phyloP scores from a whole-genome alignment of 169 alveolate genomes.

The Ichthyophthirius multifiliis region DNA sequence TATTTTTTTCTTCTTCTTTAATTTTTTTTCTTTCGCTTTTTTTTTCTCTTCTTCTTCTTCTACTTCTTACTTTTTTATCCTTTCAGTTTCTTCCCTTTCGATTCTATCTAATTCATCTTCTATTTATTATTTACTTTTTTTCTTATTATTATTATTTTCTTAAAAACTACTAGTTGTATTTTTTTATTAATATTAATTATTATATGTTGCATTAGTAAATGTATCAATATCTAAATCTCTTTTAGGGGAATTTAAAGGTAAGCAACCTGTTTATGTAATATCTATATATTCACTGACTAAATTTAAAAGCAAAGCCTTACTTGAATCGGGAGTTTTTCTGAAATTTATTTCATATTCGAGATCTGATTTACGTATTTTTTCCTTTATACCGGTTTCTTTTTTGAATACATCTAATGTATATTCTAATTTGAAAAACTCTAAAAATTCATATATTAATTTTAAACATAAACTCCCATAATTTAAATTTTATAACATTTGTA shows the following conservation, averaged over 20 bases:
- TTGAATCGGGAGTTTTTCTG: background rate
- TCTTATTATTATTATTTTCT: background rate
- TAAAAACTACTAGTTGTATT: background rate
- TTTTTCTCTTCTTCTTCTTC: constrained; percentile 3
- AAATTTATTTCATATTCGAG: background rate
- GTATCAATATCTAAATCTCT: background rate
- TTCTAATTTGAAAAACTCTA: constrained; percentile 37
- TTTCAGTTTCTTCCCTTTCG: background rate
- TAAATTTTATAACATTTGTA: background rate
- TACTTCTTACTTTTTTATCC: background rate
- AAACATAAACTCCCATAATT: background rate
- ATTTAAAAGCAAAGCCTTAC: background rate
- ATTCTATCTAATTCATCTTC: constrained; percentile 1
- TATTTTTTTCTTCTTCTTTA: background rate
- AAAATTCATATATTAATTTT: constrained; percentile 21
- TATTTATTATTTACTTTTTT: background rate
- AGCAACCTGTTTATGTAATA: background rate
- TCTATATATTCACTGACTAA: background rate
- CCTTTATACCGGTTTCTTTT: constrained; percentile 16
- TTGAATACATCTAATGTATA: constrained; percentile 27
- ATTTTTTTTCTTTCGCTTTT: background rate
- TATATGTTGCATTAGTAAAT: background rate
- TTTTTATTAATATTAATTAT: background rate
- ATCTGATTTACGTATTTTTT: background rate
- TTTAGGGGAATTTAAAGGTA: background rate